Percentiles rank a stretch among this genome's conserved stretches.
Evolutionary conservation across 805 yeast species (phyloP).

Genomic region (Clavispora carvajalis): DNA sequence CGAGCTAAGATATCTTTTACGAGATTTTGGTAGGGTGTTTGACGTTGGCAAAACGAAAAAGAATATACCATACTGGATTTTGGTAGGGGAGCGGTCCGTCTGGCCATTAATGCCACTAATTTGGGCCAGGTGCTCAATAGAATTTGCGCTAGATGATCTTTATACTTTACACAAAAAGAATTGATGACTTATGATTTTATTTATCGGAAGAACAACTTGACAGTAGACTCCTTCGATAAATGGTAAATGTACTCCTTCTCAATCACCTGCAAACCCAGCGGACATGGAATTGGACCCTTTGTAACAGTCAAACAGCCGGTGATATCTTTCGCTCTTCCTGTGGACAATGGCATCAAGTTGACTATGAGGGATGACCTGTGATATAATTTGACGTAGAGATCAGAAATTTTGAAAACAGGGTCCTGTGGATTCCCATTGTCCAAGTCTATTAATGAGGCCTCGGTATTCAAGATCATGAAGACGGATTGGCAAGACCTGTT

Average conservation of each 20-base stretch:
- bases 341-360: slow-evolving; percentile 60
- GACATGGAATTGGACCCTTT: slow-evolving; percentile 44
- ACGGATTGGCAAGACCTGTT: slow-evolving; percentile 28
- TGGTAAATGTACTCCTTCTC: slow-evolving; percentile 65
- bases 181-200: background rate
- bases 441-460: slow-evolving; percentile 29
- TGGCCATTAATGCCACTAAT: slow-evolving; percentile 88
- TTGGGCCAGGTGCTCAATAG: slow-evolving; percentile 85
- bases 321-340: slow-evolving; percentile 79
- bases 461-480: slow-evolving; percentile 34
- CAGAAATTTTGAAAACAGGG: slow-evolving; percentile 40
- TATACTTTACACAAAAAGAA: slow-evolving; percentile 42
- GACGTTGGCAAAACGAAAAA: slow-evolving; percentile 66
- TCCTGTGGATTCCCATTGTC: slow-evolving; percentile 16
- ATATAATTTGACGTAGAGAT: slow-evolving; percentile 42
- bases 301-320: slow-evolving; percentile 66
- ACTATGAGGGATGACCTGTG: slow-evolving; percentile 50
- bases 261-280: slow-evolving; percentile 19
- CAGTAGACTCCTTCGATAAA: slow-evolving; percentile 48
- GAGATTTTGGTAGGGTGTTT: slow-evolving; percentile 68
- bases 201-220: slow-evolving; percentile 42
- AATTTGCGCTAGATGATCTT: slow-evolving; percentile 77
- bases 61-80: slow-evolving; percentile 83
- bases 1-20: slow-evolving; percentile 63
- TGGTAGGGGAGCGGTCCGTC: slow-evolving; percentile 85